phyloP scores from a whole-genome alignment of 768 basidiomycete genomes.

The Tricholoma sp. region DNA sequence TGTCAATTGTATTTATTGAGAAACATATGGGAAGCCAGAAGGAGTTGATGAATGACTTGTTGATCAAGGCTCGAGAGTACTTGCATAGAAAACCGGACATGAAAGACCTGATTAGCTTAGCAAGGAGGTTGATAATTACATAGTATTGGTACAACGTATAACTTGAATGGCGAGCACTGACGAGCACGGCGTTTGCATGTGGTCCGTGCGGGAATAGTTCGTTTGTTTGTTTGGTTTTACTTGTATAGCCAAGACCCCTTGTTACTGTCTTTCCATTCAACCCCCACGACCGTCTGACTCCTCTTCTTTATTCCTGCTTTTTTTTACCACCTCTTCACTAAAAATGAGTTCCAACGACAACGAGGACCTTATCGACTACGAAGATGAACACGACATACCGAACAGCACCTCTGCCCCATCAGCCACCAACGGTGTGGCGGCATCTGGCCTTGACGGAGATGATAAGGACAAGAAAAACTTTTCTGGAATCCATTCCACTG shows the following conservation, averaged over 20 bases:
- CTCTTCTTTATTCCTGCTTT: conserved; percentile 23
- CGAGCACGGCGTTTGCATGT: background rate
- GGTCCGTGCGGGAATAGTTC: conserved; percentile 30
- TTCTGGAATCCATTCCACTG: conserved; percentile 99
- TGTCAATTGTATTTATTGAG: conserved; percentile 42
- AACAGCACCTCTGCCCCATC: conserved; percentile 45
- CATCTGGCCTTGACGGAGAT: conserved; percentile 39
- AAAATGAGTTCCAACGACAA: conserved; percentile 81
- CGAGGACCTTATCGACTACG: conserved; percentile 93
- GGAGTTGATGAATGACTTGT: conserved; percentile 38
- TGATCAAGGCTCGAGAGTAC: conserved; percentile 37
- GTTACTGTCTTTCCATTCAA: conserved; percentile 14
- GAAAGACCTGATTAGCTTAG: background rate
- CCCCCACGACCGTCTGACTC: conserved; percentile 21
- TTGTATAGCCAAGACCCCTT: conserved; percentile 4
- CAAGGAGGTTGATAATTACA: background rate
- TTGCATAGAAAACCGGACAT: conserved; percentile 15
- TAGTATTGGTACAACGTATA: too few relatives aligned
- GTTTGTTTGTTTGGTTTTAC: conserved; percentile 18
- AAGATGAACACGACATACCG: conserved; percentile 82
- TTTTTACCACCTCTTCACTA: conserved; percentile 13
- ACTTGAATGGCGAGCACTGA: background rate
- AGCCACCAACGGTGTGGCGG: conserved; percentile 44
- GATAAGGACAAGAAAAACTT: conserved; percentile 97
- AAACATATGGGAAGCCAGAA: conserved; percentile 28